Base-by-base conservation (phyloP, 805 yeast genomes). In the Tetrapisispora namnaoensis region DNA sequence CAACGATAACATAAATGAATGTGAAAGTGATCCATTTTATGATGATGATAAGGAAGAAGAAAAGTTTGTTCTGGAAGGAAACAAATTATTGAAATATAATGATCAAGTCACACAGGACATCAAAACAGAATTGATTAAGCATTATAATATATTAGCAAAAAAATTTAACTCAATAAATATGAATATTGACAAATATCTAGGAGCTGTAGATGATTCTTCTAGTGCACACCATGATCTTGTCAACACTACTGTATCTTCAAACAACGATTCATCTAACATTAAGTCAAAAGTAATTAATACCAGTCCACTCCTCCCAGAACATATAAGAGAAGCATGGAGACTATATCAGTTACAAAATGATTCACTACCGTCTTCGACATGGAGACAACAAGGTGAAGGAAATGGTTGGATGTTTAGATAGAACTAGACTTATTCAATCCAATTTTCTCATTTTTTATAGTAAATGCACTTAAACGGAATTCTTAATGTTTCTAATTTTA, bases 261-360 rank as follows among this genome's bases (percentile, higher is more conserved):
- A 42, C 28, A 22, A 40, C 21, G 4, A 30, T 9, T 18, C n/a
- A 3, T 27, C 5, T 6, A 27, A 24, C 17, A 11, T 21, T n/a
- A 24, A 40, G 27, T 24, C 43, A 30, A 30, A 42, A 20, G 20
- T 42, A 18, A 30, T 42, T 6, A 28, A 42, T 20, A 42, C 44
- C 11, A 73, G 73, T 44, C 96, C 96, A 1, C 63, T 90, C 42
- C 71, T 79, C 34, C 95, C 97, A 0, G 89, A 86, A 51, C 95
- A 90, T 60, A 74, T 90, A 28, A 68, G 95, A 45, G 95, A 88
- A 57, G 96, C 96, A 0, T 86, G 95, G 91, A 71, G 95, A 55
- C 63, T 84, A 44, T 84, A 82, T 55, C 79, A 78, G 54, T 53
- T 74, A 40, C 95, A 89, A 58, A 78, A 76, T 46, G 80, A 83